Evolutionary conservation across 2,329 filamentous ascomycete genomes (phyloP), one percentile per base, ranked within the genome.

Genomic region (Trichoderma endophyticum): DNA sequence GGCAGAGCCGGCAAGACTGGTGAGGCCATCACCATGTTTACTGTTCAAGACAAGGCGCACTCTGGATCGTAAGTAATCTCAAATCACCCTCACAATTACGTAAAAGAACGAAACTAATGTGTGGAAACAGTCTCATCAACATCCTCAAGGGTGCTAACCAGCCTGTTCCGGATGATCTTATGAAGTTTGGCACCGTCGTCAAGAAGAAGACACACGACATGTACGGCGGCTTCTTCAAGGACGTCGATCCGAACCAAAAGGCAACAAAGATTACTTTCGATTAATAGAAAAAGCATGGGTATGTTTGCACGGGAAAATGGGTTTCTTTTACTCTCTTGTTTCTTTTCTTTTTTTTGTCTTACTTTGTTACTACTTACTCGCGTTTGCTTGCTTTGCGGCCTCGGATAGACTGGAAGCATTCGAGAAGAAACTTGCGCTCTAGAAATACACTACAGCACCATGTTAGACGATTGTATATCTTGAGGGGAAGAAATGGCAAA

Each of bases 131-230:
- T 11, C 85, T 99, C 77, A 92, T 98, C 84, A 98, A 98, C 81
- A 94, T 99, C 71, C 89, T 99, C 74, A 97, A 93, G 83, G 93
- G 91, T n/a, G 95, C 96, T 28, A 93, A 94, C 75, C 96, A 99
- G 82, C 87, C 90, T 14, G 93, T 99, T 0, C 96, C 96, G 3
- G 94, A 97, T 57, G 92, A 93, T 30, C 85, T 99, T 48, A 86
- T 98, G 81, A 98, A 97, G 84, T 99, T 98, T 77, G 96, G 96
- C 78, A 97, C 94, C 26, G 98, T 95, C 1, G 96, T 99, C 67
- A 99, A 98, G 90, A 98, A 97, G 90, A 98, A 98, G 94, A 89
- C 91, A 63, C 96, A 99, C 84, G 93, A 94, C 78, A 92, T 93
- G 62, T 99, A 98, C 80, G 96, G 96, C 71, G 94, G 94, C 36